Evolutionary conservation across 192 early-diverging fungal genomes (phyloP), one percentile per base, ranked within the genome.

Genomic region (Coemansia sp.): DNA sequence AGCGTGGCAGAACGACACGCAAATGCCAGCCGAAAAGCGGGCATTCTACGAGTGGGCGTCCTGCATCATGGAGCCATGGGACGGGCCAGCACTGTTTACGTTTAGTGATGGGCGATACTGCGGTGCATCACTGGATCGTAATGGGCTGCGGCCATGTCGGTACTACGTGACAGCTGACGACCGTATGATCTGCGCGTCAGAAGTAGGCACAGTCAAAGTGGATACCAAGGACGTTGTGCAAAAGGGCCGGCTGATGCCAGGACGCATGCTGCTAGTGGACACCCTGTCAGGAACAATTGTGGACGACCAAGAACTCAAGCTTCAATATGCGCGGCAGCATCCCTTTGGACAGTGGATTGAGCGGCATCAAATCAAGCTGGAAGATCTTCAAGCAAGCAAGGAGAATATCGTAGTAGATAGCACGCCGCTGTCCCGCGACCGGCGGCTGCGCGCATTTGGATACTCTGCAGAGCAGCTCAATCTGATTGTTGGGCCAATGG

Each of bases 1-100:
- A 72, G 94, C 96, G 6, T 96, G 94, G 94, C 92, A 96, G 71
- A 91, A 91, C 73, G 90, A 94, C 66, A 73, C 81, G 36, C 70
- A 73, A 50, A 93, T 94, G 86, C 81, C 87, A 11, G 65, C 66
- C 0, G 89, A 89, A 39, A 93, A 94, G 80, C 83, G 87, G 38
- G 88, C 91, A 14, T 98, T 96, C 78, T 97, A 98, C 76, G 87
- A 93, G 72, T 98, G 96, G 96, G 93, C 94, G 46, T 90, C 94
- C 28, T 91, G 87, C 73, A 72, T 98, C 38, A 97, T 97, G 94
- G 96, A 98, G 74, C 90, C 94, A 13, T 98, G 94, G 87, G 96
- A 98, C 70, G 96, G 96, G 18, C 96, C 96, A 14, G 96, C 96
- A 11, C 79, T 98, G 53, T 92, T 98, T 68, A 96, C 96, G 14